Base-by-base conservation (phyloP, 179 eudicot genomes). In the Carnegiea gigantea region DNA sequence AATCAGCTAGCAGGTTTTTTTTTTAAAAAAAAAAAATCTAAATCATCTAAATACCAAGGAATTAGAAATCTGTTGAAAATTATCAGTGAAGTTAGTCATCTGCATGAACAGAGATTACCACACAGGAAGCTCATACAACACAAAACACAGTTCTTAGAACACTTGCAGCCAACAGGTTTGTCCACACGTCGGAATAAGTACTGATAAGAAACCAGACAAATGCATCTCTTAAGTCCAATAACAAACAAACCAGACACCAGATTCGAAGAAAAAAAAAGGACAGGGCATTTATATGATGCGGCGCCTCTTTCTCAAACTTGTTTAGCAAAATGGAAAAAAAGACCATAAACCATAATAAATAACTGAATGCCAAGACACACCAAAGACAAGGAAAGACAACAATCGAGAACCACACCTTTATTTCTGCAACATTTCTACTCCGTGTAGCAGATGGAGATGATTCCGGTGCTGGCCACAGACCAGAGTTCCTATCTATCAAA, bases 371-470 rank as follows among this genome's bases (percentile, higher is more conserved):
- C 14, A 21, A 53, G 57, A 23, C 60, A 54, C 48, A 68, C 67
- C 21, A 68, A 79, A 78, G 74, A 36, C 75, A 40, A 62, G 53
- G 65, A 40, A 82, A 79, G 49, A 62, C 76, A 65, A 51, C 79
- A 65, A 75, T 62, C 40, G 59, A 84, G 83, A 75, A 77, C 26
- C 77, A 80, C 83, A 86, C 93, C 93, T 86, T 87, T 76, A 70
- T 78, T 54, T 86, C 86, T 26, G 83, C 88, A 83, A 86, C 67
- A 76, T 75, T 85, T 84, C 79, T 85, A 82, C 78, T 82, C 59
- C 43, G 85, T 75, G 81, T 83, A 48, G 72, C 14, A 68, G 83
- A 77, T 76, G 85, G 83, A 79, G 88, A 68, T 79, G 84, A 79
- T 62, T 77, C 82, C 74, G 84, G 86, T 81, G 83, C 85, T 79